These are phyloP conservation scores for Linderniella brevidens DNA, from an alignment of 257 asterid species.

Conservation along the genomic window DNA sequence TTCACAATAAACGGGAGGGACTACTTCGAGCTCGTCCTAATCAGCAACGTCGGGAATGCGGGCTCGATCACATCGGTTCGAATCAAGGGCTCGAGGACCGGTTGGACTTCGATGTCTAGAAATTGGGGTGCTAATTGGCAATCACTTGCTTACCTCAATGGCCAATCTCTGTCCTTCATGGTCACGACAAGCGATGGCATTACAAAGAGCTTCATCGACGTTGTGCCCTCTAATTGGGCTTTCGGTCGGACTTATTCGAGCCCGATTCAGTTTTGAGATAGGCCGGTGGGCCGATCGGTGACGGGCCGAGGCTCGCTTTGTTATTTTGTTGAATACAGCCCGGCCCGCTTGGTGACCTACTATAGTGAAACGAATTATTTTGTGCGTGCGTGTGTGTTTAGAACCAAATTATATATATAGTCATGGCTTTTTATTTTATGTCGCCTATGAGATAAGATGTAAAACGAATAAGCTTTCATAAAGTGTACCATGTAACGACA, in stretches of 20 bases:
- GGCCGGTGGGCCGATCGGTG: conserved; percentile 5
- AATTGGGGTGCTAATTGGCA: conserved; percentile 99
- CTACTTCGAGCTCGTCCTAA: conserved; percentile 58
- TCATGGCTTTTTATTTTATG: too few species aligned
- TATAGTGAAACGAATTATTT: too few species aligned
- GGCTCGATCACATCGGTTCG: conserved; percentile 52
- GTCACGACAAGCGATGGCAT: conserved; percentile 63
- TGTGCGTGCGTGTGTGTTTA: too few species aligned
- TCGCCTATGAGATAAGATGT: too few species aligned
- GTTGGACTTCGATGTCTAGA: conserved; percentile 65
- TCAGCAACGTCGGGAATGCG: conserved; percentile 63
- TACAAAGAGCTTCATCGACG: conserved; percentile 32
- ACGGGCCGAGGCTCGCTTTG: background rate
- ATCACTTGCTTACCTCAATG: conserved; percentile 44
- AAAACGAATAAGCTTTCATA: background rate
- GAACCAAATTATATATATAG: too few species aligned
- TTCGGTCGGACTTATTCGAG: conserved; percentile 62
- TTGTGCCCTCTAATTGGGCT: conserved; percentile 51
- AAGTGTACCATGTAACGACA: too few species aligned
- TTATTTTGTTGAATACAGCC: too few species aligned
- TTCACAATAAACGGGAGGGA: conserved; percentile 58
- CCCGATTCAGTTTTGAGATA: conserved; percentile 29
- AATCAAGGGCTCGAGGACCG: conserved; percentile 57
- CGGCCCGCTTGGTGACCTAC: too few species aligned
- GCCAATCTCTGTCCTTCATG: conserved; percentile 63